These are phyloP conservation scores for Thymus quinquecostatus DNA, from an alignment of 257 asterid species.

Conservation along the genomic window DNA sequence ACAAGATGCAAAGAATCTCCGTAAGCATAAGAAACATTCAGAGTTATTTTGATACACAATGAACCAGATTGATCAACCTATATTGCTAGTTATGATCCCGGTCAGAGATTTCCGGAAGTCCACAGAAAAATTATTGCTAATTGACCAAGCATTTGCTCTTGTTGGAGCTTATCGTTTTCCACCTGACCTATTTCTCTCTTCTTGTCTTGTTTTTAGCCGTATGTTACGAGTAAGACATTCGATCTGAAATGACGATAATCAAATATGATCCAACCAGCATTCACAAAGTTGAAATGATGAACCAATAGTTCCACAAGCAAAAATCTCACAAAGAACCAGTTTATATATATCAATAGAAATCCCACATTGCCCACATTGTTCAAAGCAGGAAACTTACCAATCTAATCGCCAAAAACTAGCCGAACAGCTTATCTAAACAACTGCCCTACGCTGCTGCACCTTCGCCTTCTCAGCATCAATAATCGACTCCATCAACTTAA, in stretches of 20 bases:
- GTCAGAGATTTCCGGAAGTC: too few species aligned
- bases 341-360: not conserved
- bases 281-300: not conserved
- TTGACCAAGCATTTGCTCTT: too few species aligned
- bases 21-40: not conserved
- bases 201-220: too few species aligned
- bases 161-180: too few species aligned
- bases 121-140: too few species aligned
- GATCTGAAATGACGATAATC: not conserved
- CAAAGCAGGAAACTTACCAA: conserved; percentile 25
- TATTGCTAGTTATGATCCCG: conserved; percentile 1
- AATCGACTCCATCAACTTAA: conserved; percentile 72
- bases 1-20: not conserved
- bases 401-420: not conserved
- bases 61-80: conserved; percentile 8
- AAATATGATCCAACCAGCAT: conserved; percentile 10
- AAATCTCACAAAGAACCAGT: not conserved
- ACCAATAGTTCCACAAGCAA: conserved; percentile 5
- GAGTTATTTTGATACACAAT: not conserved
- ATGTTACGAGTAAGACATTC: too few species aligned
- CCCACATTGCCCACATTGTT: not conserved
- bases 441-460: conserved; percentile 64
- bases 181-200: too few species aligned
- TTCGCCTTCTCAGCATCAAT: conserved; percentile 95
- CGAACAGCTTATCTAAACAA: conserved; percentile 37